A percentile compares a stretch with the other conserved stretches of the same genome.
These are phyloP conservation scores for Coniophora puteana DNA, from an alignment of 1,284 basidiomycete species.

Conservation along the genomic window DNA sequence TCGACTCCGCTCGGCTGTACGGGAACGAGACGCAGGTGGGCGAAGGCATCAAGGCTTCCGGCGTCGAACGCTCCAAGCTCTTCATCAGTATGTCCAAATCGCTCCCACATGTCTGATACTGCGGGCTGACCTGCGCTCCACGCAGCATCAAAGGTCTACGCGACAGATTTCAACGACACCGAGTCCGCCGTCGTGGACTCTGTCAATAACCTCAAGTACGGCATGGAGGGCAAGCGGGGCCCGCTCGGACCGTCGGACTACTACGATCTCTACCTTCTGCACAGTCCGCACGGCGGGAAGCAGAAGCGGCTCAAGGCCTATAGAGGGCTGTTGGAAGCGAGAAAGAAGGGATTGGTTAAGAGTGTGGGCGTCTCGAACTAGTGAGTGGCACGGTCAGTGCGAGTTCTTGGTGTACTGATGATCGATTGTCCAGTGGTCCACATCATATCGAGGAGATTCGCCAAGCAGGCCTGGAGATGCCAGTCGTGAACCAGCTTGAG, in stretches of 20 bases:
- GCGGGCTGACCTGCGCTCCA: background rate
- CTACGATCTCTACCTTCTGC: constrained; percentile 55
- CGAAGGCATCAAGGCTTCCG: constrained; percentile 51
- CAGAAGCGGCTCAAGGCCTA: constrained; percentile 39
- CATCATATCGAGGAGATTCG: constrained; percentile 48
- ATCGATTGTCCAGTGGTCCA: constrained; percentile 29
- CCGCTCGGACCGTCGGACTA: constrained; percentile 14
- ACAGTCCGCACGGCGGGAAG: constrained; percentile 40
- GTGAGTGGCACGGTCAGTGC: constrained; percentile 22
- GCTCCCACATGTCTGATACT: background rate
- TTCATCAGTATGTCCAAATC: constrained; percentile 42
- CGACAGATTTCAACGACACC: constrained; percentile 33
- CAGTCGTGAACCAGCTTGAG: constrained; percentile 52
- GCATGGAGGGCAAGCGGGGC: constrained; percentile 20
- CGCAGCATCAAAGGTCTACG: constrained; percentile 45
- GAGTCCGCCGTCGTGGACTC: constrained; percentile 35
- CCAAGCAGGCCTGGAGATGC: constrained; percentile 35
- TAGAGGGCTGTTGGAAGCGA: constrained; percentile 34
- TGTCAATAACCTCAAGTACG: constrained; percentile 34
- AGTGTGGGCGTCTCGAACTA: constrained; percentile 60
- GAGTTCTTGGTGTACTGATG: background rate
- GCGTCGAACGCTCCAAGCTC: constrained; percentile 45
- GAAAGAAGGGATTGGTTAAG: constrained; percentile 44
- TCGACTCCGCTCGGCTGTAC: constrained; percentile 37
- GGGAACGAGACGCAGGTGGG: constrained; percentile 51